Evolutionary conservation across 2,329 filamentous ascomycete species (phyloP), one percentile per base, ranked within the genome.

Genomic region (Bretziella fagacearum): DNA sequence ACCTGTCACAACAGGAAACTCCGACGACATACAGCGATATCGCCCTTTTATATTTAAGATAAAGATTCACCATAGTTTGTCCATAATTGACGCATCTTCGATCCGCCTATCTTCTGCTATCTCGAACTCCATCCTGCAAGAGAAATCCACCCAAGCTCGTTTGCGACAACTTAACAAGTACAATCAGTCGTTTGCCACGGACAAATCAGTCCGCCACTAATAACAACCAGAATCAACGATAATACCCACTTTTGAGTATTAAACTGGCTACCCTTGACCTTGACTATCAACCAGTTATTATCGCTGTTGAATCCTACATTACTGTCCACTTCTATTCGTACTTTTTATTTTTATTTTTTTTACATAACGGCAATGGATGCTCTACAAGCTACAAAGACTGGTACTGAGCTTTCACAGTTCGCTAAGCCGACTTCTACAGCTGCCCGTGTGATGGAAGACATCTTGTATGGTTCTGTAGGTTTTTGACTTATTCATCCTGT

Each of bases 391-490:
- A 33, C 36, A 15, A 27, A 30, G 5, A n/a, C 47, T n/a, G 17
- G 27, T 23, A 17, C 25, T 11, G 41, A 46, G 40, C 15, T 36
- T 20, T 49, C 42, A 20, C 35, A 23, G 18, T 17, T 25, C 27
- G 35, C 6, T 25, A 20, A 39, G 26, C 27, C 47, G 11, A 39
- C 44, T n/a, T 50, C 48, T 37, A 84, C 84, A 4, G 57, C 44
- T 39, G 37, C 40, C 20, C 44, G 44, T 36, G 48, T 47, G 4
- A 46, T 89, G 33, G 87, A 94, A 62, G 87, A 96, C 58, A 75
- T 98, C 48, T 59, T 80, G 8, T 96, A 85, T 61, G 91, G 91
- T 60, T 95, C 89, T 50, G 76, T 87, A 63, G 61, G 79, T 64
- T n/a, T 6, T n/a, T 33, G 13, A 33, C 15, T 8, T 25, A 22